Base-by-base conservation (phyloP, 176 grass and related monocot species). In the Avena sativa region DNA sequence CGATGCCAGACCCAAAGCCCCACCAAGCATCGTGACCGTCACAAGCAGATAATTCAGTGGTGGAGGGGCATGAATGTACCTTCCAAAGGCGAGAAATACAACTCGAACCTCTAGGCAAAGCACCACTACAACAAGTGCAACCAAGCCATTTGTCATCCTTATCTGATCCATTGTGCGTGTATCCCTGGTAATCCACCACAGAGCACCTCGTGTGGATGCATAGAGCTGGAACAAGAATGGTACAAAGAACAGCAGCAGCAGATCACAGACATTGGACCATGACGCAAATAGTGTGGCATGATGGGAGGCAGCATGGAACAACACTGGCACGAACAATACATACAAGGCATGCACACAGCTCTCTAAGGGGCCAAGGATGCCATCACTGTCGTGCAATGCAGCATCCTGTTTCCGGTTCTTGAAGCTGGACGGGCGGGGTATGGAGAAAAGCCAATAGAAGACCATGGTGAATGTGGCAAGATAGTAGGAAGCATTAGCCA, bases 381-480 rank as follows among this genome's bases (percentile, higher is more conserved):
- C 84, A 36, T 88, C 89, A 12, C 58, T 86, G 20, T 63, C 87
- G 81, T 69, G 83, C 77, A 68, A 19, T 6, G 61, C 65, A 12
- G 66, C 66, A 0, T 99, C 97, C 21, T 86, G 90, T 71, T 99
- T 99, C 9, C 92, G 76, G 63, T 60, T 88, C 46, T 91, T 96
- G 79, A 99, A 99, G 63, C 92, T 94, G 55, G 97, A 96, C 0
- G 89, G 73, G 4, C 87, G 86, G 50, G 97, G 97, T 48, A 99
- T 73, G 49, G 97, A 96, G 89, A 99, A 99, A 19, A 96, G 77
- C 94, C 97, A 99, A 56, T 99, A 99, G 92, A 99, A 99, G 47
- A 94, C 30, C 88, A 95, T 94, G 84, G 89, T 76, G 30, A 96
- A 93, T 48, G 89, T 71, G 70, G 93, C 91, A 6, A 92, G 83